Percentiles rank a stretch among this genome's conserved stretches.
Conservation (phyloP, 2,329 filamentous ascomycete species). For the Neocatenulostroma microsporum region DNA sequence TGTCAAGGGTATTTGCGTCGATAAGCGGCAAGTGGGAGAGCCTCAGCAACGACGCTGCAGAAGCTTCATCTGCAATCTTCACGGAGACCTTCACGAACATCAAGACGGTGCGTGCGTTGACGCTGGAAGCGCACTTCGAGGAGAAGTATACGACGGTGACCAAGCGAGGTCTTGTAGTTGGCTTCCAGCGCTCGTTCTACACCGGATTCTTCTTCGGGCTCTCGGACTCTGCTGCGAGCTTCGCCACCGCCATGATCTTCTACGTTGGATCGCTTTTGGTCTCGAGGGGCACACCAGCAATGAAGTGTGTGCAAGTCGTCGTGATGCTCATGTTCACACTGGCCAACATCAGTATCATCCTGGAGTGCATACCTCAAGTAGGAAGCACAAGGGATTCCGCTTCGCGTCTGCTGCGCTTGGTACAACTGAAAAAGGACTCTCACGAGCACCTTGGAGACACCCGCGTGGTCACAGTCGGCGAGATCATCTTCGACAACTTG, state of each 20-base stretch:
- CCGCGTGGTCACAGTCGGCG: slow-evolving; percentile 37
- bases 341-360: slow-evolving; percentile 60
- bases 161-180: slow-evolving; percentile 49
- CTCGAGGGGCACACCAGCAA: slow-evolving; percentile 43
- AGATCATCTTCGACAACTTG: slow-evolving; percentile 55
- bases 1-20: slow-evolving; percentile 58
- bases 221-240: slow-evolving; percentile 64
- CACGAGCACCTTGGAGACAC: slow-evolving; percentile 51
- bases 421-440: slow-evolving; percentile 51
- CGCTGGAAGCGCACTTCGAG: slow-evolving; percentile 64
- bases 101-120: slow-evolving; percentile 66
- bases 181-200: slow-evolving; percentile 57
- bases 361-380: slow-evolving; percentile 73
- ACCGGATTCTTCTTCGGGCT: slow-evolving; percentile 68
- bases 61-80: slow-evolving; percentile 55
- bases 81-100: slow-evolving; percentile 73
- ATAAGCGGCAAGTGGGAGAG: slow-evolving; percentile 66
- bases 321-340: slow-evolving; percentile 79
- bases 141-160: slow-evolving; percentile 52
- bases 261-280: slow-evolving; percentile 69
- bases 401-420: slow-evolving; percentile 62
- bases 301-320: slow-evolving; percentile 63
- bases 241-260: slow-evolving; percentile 71
- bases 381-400: slow-evolving; percentile 66
- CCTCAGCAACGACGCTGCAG: slow-evolving; percentile 56